Conservation (phyloP, 2,329 filamentous ascomycete genomes). For the Penicillium decumbens region DNA sequence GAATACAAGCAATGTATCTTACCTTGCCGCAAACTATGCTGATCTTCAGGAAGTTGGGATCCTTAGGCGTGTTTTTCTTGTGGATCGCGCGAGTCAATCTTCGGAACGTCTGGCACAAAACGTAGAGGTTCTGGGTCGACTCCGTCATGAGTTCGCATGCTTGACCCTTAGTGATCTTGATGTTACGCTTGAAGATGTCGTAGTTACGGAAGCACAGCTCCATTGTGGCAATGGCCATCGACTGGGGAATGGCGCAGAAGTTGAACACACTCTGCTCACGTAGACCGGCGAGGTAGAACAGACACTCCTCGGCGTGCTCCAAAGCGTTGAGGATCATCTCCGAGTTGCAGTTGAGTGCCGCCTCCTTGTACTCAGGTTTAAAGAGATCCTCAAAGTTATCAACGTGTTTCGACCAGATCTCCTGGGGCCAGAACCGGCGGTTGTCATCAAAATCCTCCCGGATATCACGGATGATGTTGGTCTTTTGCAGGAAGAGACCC, state of each 20-base stretch:
- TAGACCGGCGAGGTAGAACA: slow-evolving; percentile 96
- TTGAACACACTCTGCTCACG: slow-evolving; percentile 98
- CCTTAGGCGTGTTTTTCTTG: slow-evolving; percentile 87
- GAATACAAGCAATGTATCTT: slow-evolving; percentile 22
- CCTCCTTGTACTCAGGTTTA: slow-evolving; percentile 68
- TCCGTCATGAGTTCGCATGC: slow-evolving; percentile 89
- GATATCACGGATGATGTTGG: slow-evolving; percentile 96
- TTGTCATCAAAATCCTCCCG: slow-evolving; percentile 84
- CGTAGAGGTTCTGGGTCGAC: slow-evolving; percentile 81
- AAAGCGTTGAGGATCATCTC: slow-evolving; percentile 93
- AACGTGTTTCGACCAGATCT: slow-evolving; percentile 96
- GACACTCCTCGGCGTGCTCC: slow-evolving; percentile 79
- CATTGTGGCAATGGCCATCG: slow-evolving; percentile 94
- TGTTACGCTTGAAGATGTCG: slow-evolving; percentile 73
- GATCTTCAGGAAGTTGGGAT: slow-evolving; percentile 88
- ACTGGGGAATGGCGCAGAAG: slow-evolving; percentile 93
- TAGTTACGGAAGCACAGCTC: slow-evolving; percentile 91
- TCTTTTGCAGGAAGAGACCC: slow-evolving; percentile 96
- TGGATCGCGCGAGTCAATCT: slow-evolving; percentile 75
- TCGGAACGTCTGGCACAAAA: slow-evolving; percentile 78
- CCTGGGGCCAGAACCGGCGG: slow-evolving; percentile 88
- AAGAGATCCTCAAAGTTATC: slow-evolving; percentile 86
- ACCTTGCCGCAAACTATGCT: slow-evolving; percentile 86
- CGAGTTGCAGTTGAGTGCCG: slow-evolving; percentile 78
- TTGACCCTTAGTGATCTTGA: slow-evolving; percentile 96